Base-by-base conservation (phyloP, 1,284 basidiomycete species). In the Rugosomyces carneus region DNA sequence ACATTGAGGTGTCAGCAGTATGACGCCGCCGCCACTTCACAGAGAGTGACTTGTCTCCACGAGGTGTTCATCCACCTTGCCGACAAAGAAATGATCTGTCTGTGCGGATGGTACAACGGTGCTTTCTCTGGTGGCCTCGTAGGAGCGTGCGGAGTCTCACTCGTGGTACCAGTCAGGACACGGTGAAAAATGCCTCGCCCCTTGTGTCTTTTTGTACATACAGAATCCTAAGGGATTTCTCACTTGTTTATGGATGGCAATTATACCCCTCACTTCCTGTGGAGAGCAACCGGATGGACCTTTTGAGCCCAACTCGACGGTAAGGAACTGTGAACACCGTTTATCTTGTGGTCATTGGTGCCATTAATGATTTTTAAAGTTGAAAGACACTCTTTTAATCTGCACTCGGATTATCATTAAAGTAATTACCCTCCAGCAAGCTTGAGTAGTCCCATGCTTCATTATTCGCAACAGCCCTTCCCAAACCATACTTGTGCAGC, bases 401-500 rank as follows among this genome's bases (percentile, higher is more conserved):
- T 48, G 54, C 53, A 45, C 58, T 60, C 11, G 84, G 82, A 61
- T 80, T 66, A 53, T 87, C 84, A 9, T 63, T 61, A 55, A 85
- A 86, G 59, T 78, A 82, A 54, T 83, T 84, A 5, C 80, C 83
- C 16, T 61, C 65, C 23, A 85, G 64, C 0, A 75, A 66, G 21
- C 60, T 60, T 15, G 61, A 57, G 48, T 67, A 59, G 53, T 77
- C 66, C 72, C 71, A 76, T n/a, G 71, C 65, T 10, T 63, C 61
- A 16, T 66, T 60, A 6, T 56, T 60, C 43, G 66, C 61, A 21
- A 75, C 49, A 21, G 62, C 62, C 31, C 69, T 64, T 10, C 72
- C 70, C 13, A 87, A 57, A 9, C 65, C 62, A 58, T 73, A 80
- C 40, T 66, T 64, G 42, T 70, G 66, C 54, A 85, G 56, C 26